Evolutionary conservation across 176 grass and related monocot genomes (phyloP).

Genomic region (Triticum dicoccoides): DNA sequence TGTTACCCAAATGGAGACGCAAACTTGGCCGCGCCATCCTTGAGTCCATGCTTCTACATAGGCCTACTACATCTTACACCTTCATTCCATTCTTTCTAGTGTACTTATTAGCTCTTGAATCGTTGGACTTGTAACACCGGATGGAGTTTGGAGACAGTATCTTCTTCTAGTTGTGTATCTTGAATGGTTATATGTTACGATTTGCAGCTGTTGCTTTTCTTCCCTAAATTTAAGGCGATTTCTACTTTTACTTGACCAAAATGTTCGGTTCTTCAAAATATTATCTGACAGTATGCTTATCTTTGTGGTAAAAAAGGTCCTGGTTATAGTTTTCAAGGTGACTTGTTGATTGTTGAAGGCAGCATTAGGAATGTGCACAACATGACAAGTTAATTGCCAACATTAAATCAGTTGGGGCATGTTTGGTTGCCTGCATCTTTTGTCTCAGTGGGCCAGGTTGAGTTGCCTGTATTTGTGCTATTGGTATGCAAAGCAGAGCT

Average conservation of each 20-base stretch:
- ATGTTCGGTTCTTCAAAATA: not conserved
- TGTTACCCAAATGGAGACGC: not conserved
- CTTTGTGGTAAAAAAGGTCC: not conserved
- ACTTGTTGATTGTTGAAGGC: not conserved
- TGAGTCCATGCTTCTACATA: conserved; percentile 11
- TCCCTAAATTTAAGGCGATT: not conserved
- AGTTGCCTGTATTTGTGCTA: too few relatives aligned
- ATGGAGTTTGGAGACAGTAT: conserved; percentile 6
- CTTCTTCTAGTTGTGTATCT: conserved; percentile 9
- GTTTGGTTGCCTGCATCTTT: too few relatives aligned
- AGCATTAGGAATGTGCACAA: not conserved
- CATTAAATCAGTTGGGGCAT: too few relatives aligned
- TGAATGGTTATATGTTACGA: not conserved
- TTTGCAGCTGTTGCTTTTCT: not conserved
- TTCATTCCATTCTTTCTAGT: conserved; percentile 18
- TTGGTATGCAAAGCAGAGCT: too few relatives aligned
- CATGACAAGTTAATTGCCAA: too few relatives aligned
- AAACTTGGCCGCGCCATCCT: conserved; percentile 6
- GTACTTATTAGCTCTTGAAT: not conserved
- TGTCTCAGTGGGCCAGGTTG: too few relatives aligned
- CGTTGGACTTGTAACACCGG: not conserved
- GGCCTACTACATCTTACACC: not conserved
- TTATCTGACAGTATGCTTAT: not conserved
- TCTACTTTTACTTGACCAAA: not conserved
- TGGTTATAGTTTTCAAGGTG: not conserved